Base-by-base conservation (phyloP, 495 filamentous ascomycete species). In the Trichoderma erinaceum region DNA sequence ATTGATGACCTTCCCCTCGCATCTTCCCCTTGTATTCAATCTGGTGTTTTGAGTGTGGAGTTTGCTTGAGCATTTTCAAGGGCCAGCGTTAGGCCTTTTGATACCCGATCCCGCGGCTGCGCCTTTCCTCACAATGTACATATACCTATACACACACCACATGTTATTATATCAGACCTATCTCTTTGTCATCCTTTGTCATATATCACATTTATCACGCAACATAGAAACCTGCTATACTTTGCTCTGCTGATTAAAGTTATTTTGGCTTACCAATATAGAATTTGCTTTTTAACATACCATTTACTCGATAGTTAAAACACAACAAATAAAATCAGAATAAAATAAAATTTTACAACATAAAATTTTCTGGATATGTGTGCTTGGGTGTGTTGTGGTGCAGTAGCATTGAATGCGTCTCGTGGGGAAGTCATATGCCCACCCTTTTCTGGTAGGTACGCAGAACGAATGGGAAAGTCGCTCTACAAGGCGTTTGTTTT, bases 361-460 rank as follows among this genome's bases (percentile, higher is more conserved):
- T 4, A 1, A 48, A 48, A 29, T 4, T 3, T 2, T 7, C n/a
- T n/a, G 1, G 25, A 6, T 61, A 4, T 25, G 3, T 29, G 23
- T 61, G 12, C 25, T 32, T 61, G 56, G 56, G 15, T 8, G 2
- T 61, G 6, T 13, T 61, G 56, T 61, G 56, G 56, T 61, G 56
- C 29, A 32, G 56, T 61, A 15, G 23, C 56, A 61, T 61, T 32
- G 12, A 16, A 25, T 61, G 50, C 21, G 56, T 61, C 56, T 16
- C 56, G 56, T 61, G 56, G 21, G 50, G 50, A n/a, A 21, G 50
- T 56, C 50, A 56, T 56, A 56, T 25, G 50, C 50, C 48, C 8
- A 16, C 21, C n/a, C n/a, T 48, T 48, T 56, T 23, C 50, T 1
- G 21, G 25, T 52, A 18, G 15, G 8, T 6, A 23, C n/a, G n/a